Evolutionary conservation across 1,139 yeast genomes (phyloP), one percentile per base, ranked within the genome.

Genomic region (Chernovozyma sophiae-reginae): DNA sequence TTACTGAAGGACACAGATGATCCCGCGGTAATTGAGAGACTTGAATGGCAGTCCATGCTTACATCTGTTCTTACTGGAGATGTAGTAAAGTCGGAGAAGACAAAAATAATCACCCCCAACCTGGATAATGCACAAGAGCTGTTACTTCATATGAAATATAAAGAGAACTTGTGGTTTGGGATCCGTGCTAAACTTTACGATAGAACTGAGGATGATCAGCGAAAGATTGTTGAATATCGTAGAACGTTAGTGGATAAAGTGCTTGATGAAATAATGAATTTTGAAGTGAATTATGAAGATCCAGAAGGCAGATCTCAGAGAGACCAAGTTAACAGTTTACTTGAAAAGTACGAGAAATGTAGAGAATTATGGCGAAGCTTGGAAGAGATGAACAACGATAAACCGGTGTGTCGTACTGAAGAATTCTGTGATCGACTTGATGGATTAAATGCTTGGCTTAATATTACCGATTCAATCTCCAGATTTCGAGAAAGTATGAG

Each of bases 31-130:
- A 58, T 81, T 22, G 97, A 89, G 55, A 68, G 98, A 34, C 68
- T 90, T 20, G 97, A 90, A 61, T 92, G 98, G 98, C 97, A 92
- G 57, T 79, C 94, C 0, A 87, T 92, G 96, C 68, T 92, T 33
- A 76, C 86, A 3, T 77, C 92, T 4, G 98, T 92, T 2, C 71
- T 92, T 28, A 90, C 95, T 2, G 97, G 98, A 45, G 98, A 92
- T 55, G 96, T 92, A 34, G 89, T 92, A 16, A 75, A 82, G 30
- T 84, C 95, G 10, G 98, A 92, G 56, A 92, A 90, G 62, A 82
- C 94, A 3, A 83, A 90, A 52, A 71, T 92, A 37, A 81, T 79
- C 29, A 59, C 62, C 61, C 52, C 65, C 55, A 48, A 75, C 61
- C 59, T 62, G 1, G 60, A 61, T 30, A 65, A 66, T 39, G 67